Evolutionary conservation across 163 green algal genomes (phyloP).

Genomic region (Chlamydomonas reinhardtii): DNA sequence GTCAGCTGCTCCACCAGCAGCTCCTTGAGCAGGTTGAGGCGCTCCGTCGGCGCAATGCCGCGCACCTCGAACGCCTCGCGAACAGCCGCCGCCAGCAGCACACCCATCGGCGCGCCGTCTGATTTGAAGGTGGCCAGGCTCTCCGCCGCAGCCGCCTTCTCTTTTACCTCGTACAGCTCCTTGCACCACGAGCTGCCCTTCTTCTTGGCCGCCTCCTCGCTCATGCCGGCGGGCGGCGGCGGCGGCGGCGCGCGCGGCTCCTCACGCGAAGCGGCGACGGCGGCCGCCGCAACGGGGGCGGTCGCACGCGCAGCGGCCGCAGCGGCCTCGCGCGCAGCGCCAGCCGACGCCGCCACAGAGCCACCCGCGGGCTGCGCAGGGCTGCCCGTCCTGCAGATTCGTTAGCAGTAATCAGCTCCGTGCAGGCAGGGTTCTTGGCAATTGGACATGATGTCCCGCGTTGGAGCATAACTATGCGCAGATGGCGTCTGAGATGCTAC

Average conservation of each 20-base stretch:
- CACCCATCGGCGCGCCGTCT: constrained; percentile 19
- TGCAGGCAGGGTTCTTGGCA: too few relatives aligned
- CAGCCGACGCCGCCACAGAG: background rate
- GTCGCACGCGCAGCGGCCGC: background rate
- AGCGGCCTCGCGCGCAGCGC: background rate
- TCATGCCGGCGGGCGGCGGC: constrained; percentile 19
- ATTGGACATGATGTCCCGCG: too few relatives aligned
- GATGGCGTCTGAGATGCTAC: too few relatives aligned
- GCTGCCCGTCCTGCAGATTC: constrained; percentile 20
- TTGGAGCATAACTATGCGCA: too few relatives aligned
- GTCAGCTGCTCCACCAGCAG: constrained; percentile 45
- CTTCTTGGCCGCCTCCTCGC: constrained; percentile 30
- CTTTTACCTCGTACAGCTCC: constrained; percentile 40
- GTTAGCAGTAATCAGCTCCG: too few relatives aligned
- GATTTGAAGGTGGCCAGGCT: background rate
- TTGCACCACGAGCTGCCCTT: constrained; percentile 24
- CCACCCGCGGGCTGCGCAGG: constrained; percentile 21
- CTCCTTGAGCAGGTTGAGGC: constrained; percentile 48
- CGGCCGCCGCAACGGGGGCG: background rate
- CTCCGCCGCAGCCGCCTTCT: constrained; percentile 2
- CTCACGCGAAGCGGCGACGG: background rate
- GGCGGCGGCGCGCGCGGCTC: background rate
- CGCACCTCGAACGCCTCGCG: constrained; percentile 49
- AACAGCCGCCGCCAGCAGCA: constrained; percentile 15
- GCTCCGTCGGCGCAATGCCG: constrained; percentile 7